Evolutionary conservation across 2,329 filamentous ascomycete genomes (phyloP).

Genomic region (Harringtonia lauricola): DNA sequence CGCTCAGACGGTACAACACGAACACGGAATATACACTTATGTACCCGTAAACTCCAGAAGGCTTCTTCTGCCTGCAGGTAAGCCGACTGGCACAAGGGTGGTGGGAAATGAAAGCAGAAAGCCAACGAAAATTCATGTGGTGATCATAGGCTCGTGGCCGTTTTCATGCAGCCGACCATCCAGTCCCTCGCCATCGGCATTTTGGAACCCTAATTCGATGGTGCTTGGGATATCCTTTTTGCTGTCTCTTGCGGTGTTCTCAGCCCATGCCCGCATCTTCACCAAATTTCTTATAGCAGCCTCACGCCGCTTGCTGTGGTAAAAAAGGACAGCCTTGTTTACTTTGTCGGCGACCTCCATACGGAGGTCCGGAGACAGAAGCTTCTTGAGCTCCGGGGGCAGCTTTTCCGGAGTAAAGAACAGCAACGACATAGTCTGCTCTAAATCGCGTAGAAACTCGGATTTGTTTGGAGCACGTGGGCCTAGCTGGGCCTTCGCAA

Average conservation of each 20-base stretch:
- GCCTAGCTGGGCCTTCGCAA: conserved; percentile 78
- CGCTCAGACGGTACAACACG: too few species aligned
- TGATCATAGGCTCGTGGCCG: conserved; percentile 41
- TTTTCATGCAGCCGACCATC: conserved; percentile 23
- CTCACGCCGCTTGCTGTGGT: conserved; percentile 62
- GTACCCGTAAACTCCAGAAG: too few species aligned
- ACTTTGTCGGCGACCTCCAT: conserved; percentile 77
- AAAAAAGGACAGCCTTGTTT: conserved; percentile 75
- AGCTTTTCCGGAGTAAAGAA: conserved; percentile 79
- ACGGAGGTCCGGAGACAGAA: conserved; percentile 71
- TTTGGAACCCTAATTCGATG: conserved; percentile 27
- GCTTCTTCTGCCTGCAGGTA: too few species aligned
- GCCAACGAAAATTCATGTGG: conserved; percentile 25
- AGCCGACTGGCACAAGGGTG: too few species aligned
- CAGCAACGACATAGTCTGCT: conserved; percentile 84
- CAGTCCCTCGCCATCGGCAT: conserved; percentile 21
- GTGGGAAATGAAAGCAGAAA: neutral
- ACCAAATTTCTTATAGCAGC: conserved; percentile 75
- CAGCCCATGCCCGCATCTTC: conserved; percentile 75
- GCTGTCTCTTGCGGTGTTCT: conserved; percentile 43
- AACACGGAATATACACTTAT: too few species aligned
- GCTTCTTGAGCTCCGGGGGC: conserved; percentile 59
- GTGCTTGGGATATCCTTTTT: conserved; percentile 28
- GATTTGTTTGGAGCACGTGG: conserved; percentile 74
- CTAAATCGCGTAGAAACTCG: conserved; percentile 75